Conservation (phyloP, 2,329 filamentous ascomycete species). For the Alternaria hordeiaustralica region DNA sequence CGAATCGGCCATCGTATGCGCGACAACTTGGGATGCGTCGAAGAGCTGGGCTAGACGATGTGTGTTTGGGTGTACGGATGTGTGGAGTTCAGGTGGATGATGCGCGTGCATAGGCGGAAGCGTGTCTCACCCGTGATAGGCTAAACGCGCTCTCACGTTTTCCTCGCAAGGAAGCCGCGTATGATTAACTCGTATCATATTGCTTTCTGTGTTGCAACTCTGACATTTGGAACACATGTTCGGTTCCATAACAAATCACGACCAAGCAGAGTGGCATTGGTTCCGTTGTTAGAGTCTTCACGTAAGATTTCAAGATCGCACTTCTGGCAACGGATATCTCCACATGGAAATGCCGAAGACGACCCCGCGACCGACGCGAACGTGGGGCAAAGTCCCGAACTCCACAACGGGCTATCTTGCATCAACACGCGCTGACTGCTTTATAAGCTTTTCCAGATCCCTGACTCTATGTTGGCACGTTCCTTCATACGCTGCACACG, state of each 20-base stretch:
- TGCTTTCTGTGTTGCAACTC: not conserved
- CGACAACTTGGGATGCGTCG: not conserved
- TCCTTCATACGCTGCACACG: slow-evolving; percentile 4
- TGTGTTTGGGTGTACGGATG: not conserved
- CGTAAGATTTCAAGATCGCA: not conserved
- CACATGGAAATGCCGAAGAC: slow-evolving; percentile 13
- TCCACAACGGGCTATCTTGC: not conserved
- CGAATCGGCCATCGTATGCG: slow-evolving; percentile 69
- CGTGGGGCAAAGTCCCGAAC: slow-evolving; percentile 10
- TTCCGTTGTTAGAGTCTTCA: not conserved
- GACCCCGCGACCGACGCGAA: slow-evolving; percentile 11
- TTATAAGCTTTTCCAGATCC: slow-evolving; percentile 2
- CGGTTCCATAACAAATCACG: not conserved
- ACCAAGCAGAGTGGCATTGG: not conserved
- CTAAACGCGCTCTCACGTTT: slow-evolving; percentile 26
- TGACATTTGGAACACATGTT: not conserved
- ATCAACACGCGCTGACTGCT: not conserved
- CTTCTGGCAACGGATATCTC: not conserved
- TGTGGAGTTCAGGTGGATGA: not conserved
- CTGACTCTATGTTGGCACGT: slow-evolving; percentile 5
- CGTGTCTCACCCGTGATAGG: slow-evolving; percentile 26
- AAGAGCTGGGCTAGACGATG: not conserved
- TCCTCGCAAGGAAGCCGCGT: slow-evolving; percentile 16
- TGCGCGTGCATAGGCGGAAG: slow-evolving; percentile 5
- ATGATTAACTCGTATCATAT: not conserved